Evolutionary conservation across 352 stramenopile species (phyloP), one percentile per base, ranked within the genome.

Genomic region (Globisporangium splendens): DNA sequence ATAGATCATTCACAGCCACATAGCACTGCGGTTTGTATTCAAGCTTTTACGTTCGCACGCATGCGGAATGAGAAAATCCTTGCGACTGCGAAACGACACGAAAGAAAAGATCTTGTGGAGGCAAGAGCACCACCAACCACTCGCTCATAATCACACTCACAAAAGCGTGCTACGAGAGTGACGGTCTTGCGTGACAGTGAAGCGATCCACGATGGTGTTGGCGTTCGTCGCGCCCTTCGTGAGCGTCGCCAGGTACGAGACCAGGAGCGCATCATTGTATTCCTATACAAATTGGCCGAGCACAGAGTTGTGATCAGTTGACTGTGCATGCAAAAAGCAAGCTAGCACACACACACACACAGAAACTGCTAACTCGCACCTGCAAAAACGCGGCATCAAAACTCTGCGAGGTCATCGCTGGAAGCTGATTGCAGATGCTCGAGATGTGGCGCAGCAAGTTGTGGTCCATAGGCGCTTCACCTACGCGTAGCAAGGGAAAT

Each of bases 351-450:
- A 35, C 5, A 35, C 28, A 35, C 28, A 10, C 5, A 35, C 3
- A 35, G 28, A 35, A 35, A 35, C 28, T 35, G 28, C 24, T n/a
- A 24, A 50, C 38, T 10, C 6, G 38, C 46, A 86, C 75, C 69
- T 88, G 77, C 21, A 83, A 65, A 52, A 93, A 96, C 21, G 78
- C 70, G 28, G 70, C 54, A 48, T 91, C 79, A 55, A 96, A 96
- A 18, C 74, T 71, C 56, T 89, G 68, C 17, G 82, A 87, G 20
- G 83, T 74, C 65, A 94, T 86, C 17, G 79, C 79, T 17, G 87
- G 87, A 13, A 96, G 70, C 51, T 93, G 79, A 61, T 95, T 90
- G 63, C 83, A 93, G 35, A 93, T 83, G 46, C 82, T 93, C 58
- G 85, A 92, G 54, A 96, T 88, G 54, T 96, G 85, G 35, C 85